Conservation (phyloP, 75 land plant genomes). For the Azolla pinnata region DNA sequence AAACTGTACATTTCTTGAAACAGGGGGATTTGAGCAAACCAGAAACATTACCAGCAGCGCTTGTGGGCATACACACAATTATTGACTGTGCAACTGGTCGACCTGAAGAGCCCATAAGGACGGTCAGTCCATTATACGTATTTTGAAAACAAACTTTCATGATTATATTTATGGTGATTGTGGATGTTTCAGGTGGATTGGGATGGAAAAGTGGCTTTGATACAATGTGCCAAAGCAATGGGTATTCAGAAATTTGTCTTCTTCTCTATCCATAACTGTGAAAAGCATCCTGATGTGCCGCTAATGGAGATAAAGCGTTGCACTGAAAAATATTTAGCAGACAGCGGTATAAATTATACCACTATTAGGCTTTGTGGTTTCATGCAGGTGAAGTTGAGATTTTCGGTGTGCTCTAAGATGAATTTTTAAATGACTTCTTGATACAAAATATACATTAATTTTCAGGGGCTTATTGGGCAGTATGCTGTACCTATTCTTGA, state of each 20-base stretch:
- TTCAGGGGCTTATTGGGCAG: slow-evolving; percentile 93
- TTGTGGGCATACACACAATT: slow-evolving; percentile 87
- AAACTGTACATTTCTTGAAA: background rate
- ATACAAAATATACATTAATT: background rate
- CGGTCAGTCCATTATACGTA: slow-evolving; percentile 27
- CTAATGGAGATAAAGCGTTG: slow-evolving; percentile 98
- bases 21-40: slow-evolving; percentile 94
- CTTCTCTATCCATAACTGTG: slow-evolving; percentile 97
- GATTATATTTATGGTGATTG: no score
- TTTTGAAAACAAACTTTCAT: no score
- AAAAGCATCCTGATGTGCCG: slow-evolving; percentile 97
- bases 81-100: slow-evolving; percentile 99
- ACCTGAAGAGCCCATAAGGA: slow-evolving; percentile 95
- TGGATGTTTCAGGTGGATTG: slow-evolving; percentile 76
- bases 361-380: slow-evolving; percentile 86
- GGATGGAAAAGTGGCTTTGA: slow-evolving; percentile 98
- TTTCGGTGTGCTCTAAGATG: background rate
- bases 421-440: background rate
- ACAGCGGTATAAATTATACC: slow-evolving; percentile 72
- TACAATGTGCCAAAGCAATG: slow-evolving; percentile 99
- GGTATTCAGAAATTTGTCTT: slow-evolving; percentile 94
- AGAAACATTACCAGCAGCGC: slow-evolving; percentile 88
- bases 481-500: slow-evolving; percentile 98
- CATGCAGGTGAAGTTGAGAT: slow-evolving; percentile 65
- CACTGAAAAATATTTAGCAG: slow-evolving; percentile 84